These are phyloP conservation scores for Coniella lustricola DNA, from an alignment of 2,329 filamentous ascomycete genomes.

Conservation along the genomic window DNA sequence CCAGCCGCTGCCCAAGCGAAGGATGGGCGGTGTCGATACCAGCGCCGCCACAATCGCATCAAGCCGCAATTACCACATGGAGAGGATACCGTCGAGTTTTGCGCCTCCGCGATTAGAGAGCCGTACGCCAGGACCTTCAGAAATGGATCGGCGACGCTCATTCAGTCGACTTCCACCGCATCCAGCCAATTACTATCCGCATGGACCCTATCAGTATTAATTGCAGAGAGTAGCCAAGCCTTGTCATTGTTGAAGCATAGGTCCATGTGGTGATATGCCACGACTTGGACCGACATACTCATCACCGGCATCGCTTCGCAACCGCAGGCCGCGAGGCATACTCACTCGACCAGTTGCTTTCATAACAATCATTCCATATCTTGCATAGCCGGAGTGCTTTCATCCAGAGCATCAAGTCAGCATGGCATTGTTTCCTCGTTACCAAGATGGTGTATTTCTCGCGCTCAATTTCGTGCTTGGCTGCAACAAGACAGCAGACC, in stretches of 20 bases:
- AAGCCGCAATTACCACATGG: constrained; percentile 26
- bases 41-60: constrained; percentile 27
- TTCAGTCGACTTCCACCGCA: constrained; percentile 20
- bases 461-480: not conserved
- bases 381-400: constrained; percentile 15
- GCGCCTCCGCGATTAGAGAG: constrained; percentile 25
- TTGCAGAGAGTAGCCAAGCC: no score
- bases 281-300: no score
- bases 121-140: constrained; percentile 31
- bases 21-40: constrained; percentile 21
- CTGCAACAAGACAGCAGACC: constrained; percentile 4
- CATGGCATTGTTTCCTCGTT: no score
- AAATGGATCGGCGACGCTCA: constrained; percentile 19
- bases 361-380: not conserved
- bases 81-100: constrained; percentile 30
- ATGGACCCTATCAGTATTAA: constrained; percentile 3
- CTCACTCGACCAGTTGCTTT: no score
- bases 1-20: constrained; percentile 34
- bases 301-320: no score
- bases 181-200: constrained; percentile 19
- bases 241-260: not conserved
- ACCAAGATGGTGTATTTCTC: no score
- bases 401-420: constrained; percentile 10
- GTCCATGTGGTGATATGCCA: no score
- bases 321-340: no score